phyloP scores from a whole-genome alignment of 495 filamentous ascomycete genomes.

The Hypomontagnella monticulosa region DNA sequence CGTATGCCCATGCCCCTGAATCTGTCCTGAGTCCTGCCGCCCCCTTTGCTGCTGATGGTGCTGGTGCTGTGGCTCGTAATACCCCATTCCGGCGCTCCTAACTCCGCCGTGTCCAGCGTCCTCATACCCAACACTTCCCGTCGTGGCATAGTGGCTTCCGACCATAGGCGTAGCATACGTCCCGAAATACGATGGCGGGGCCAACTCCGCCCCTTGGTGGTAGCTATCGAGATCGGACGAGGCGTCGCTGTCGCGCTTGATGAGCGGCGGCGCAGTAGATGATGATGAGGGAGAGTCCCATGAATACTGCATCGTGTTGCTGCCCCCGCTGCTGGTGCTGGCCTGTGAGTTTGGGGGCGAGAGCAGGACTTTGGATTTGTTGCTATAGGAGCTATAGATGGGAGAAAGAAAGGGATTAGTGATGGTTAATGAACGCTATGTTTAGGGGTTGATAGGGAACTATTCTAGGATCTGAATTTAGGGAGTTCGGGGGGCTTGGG shows the following conservation, averaged over 20 bases:
- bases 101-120: neutral
- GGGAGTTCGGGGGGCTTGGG: too few relatives aligned
- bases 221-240: neutral
- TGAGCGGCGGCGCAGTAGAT: neutral
- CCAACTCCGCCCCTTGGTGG: slow-evolving; percentile 3
- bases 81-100: neutral
- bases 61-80: slow-evolving; percentile 2
- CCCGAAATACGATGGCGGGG: slow-evolving; percentile 14
- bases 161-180: neutral
- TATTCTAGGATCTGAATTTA: too few relatives aligned
- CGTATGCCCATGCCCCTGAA: too few relatives aligned
- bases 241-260: neutral
- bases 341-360: slow-evolving; percentile 8
- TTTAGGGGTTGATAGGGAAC: too few relatives aligned
- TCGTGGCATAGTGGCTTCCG: neutral
- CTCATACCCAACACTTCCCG: neutral
- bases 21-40: too few relatives aligned
- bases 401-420: slow-evolving; percentile 1
- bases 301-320: slow-evolving; percentile 2
- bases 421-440: too few relatives aligned
- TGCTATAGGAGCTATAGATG: slow-evolving; percentile 8
- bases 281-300: slow-evolving; percentile 1
- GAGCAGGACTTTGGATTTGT: slow-evolving; percentile 11
- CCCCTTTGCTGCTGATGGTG: neutral
- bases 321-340: neutral